A percentile compares a stretch with the other conserved stretches of the same genome.
Conservation (phyloP, 2,329 filamentous ascomycete species). For the Seiridium unicorne region DNA sequence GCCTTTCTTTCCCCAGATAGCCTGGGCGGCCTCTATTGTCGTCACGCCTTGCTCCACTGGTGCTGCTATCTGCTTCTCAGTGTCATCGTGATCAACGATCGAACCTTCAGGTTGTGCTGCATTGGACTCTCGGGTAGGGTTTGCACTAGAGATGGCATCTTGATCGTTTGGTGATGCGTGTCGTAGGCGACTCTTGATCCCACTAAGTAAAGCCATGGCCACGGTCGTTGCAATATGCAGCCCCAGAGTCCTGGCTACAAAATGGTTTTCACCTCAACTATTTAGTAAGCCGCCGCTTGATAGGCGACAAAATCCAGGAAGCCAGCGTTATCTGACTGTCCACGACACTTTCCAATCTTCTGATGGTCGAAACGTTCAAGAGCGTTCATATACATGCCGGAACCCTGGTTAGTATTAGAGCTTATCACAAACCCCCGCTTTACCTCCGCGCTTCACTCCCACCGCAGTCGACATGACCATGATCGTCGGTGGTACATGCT, state of each 20-base stretch:
- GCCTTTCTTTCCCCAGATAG: constrained; percentile 17
- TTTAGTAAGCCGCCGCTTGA: too few species aligned
- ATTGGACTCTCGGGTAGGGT: neutral
- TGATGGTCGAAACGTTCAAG: too few species aligned
- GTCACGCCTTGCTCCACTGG: constrained; percentile 13
- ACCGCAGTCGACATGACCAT: neutral
- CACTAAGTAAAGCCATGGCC: neutral
- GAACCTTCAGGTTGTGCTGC: neutral
- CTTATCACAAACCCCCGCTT: neutral
- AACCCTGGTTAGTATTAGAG: neutral
- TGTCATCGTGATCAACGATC: neutral
- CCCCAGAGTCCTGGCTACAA: too few species aligned
- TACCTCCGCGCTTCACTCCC: neutral
- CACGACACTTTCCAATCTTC: too few species aligned
- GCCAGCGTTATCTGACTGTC: too few species aligned
- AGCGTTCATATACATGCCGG: too few species aligned
- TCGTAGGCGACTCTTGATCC: neutral
- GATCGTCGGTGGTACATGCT: neutral
- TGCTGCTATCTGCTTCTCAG: neutral
- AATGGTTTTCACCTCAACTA: too few species aligned
- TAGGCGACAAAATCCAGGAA: too few species aligned
- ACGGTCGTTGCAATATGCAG: neutral
- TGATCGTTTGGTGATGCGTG: neutral
- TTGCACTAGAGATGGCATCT: neutral
- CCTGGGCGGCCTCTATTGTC: constrained; percentile 15